Conservation (phyloP, 306 rosid species). For the Dryas octopetala region DNA sequence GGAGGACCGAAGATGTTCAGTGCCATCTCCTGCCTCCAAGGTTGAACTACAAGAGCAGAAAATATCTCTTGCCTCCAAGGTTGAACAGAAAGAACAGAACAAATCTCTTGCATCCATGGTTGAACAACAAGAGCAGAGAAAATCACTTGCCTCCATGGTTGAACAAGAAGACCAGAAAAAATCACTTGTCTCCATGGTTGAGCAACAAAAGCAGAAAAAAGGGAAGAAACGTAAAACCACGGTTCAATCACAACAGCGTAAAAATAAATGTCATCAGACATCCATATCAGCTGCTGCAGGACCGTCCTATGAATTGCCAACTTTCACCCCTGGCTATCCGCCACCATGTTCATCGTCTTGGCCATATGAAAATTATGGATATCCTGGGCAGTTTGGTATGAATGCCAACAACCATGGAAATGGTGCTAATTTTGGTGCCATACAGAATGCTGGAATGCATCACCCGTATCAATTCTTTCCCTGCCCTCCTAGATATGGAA, state of each 20-base stretch:
- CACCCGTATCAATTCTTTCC: background rate
- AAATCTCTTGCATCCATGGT: background rate
- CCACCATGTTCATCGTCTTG: background rate
- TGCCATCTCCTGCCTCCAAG: background rate
- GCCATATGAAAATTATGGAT: background rate
- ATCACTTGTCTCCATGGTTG: background rate
- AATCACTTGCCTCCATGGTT: background rate
- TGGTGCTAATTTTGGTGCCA: background rate
- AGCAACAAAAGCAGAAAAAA: background rate
- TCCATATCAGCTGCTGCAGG: background rate
- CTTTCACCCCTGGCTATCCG: background rate
- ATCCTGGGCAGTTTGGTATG: background rate
- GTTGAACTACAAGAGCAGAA: constrained; percentile 5
- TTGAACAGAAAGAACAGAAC: too few relatives aligned
- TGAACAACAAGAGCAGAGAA: background rate
- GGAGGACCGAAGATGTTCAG: constrained; percentile 13
- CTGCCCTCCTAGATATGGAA: background rate
- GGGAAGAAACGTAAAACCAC: background rate
- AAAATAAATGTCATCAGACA: constrained; percentile 11
- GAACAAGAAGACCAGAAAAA: background rate
- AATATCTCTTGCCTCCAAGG: background rate
- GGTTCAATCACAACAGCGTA: background rate
- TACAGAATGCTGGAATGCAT: background rate
- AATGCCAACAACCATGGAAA: background rate
- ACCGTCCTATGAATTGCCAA: background rate